Evolutionary conservation across 2,329 filamentous ascomycete species (phyloP).

Genomic region (Ophiostoma pallidulum): DNA sequence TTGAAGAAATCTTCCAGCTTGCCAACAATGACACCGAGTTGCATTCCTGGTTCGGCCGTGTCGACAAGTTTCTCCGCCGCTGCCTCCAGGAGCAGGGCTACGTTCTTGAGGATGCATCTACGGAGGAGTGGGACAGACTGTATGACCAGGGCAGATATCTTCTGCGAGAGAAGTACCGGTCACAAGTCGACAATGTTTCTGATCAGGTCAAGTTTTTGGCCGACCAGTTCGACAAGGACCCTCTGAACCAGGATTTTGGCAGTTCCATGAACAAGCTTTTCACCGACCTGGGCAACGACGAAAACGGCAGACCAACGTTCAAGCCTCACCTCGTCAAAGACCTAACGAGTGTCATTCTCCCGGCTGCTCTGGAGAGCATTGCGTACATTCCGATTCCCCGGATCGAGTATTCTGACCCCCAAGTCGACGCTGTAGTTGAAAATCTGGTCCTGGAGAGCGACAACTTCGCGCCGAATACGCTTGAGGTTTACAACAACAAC

Average conservation of each 20-base stretch:
- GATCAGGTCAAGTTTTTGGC: constrained; percentile 87
- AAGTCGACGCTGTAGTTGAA: constrained; percentile 82
- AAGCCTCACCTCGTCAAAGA: constrained; percentile 92
- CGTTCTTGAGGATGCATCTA: constrained; percentile 73
- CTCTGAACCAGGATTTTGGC: constrained; percentile 74
- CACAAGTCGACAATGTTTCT: constrained; percentile 74
- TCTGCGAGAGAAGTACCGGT: constrained; percentile 77
- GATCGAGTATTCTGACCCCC: constrained; percentile 80
- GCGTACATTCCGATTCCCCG: constrained; percentile 89
- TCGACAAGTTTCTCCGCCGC: constrained; percentile 70
- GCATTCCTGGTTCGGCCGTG: constrained; percentile 75
- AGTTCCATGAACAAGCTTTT: constrained; percentile 75
- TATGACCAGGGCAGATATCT: constrained; percentile 81
- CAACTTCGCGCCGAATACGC: constrained; percentile 88
- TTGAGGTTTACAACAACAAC: constrained; percentile 85
- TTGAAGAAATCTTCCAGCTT: constrained; percentile 78
- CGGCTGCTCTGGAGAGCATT: constrained; percentile 69
- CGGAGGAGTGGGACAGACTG: constrained; percentile 70
- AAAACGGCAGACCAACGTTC: constrained; percentile 75
- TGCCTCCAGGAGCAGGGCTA: constrained; percentile 85
- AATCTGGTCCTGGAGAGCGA: constrained; percentile 93
- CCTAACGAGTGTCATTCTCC: constrained; percentile 75
- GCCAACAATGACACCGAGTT: constrained; percentile 81
- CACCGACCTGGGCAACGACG: constrained; percentile 74
- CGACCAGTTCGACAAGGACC: constrained; percentile 81